phyloP scores from a whole-genome alignment of 2,329 filamentous ascomycete species.

The Alternaria alternata region DNA sequence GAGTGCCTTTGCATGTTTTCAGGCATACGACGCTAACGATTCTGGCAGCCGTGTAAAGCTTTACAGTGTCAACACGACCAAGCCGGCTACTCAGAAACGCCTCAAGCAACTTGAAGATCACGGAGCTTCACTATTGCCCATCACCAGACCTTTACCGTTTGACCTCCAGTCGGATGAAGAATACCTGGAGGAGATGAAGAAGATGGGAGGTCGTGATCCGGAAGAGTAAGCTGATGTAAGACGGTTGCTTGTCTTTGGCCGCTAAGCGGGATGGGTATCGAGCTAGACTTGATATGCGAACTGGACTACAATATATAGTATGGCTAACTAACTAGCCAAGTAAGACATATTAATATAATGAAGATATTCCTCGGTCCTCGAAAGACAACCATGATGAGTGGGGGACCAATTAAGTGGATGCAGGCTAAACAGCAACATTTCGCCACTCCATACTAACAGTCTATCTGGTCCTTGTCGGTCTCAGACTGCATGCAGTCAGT shows the following conservation, averaged over 20 bases:
- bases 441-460: not conserved
- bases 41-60: conserved; percentile 50
- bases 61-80: conserved; percentile 68
- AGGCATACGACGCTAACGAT: not conserved
- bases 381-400: not conserved
- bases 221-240: conserved; percentile 41
- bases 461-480: not conserved
- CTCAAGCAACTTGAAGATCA: conserved; percentile 62
- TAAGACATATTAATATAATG: not conserved
- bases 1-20: no score
- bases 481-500: not conserved
- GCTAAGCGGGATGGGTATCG: not conserved
- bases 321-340: not conserved
- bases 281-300: no score
- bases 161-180: conserved; percentile 60
- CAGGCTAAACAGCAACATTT: not conserved
- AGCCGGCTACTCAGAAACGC: conserved; percentile 58
- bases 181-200: conserved; percentile 55
- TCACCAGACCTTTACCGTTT: conserved; percentile 63
- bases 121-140: conserved; percentile 59
- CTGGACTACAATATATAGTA: not conserved
- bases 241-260: not conserved
- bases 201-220: conserved; percentile 53
- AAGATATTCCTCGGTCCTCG: not conserved
- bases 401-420: not conserved